A percentile compares a stretch with the other conserved stretches of the same genome.
Evolutionary conservation across 345 rosid genomes (phyloP).

Genomic region (Corchorus olitorius): DNA sequence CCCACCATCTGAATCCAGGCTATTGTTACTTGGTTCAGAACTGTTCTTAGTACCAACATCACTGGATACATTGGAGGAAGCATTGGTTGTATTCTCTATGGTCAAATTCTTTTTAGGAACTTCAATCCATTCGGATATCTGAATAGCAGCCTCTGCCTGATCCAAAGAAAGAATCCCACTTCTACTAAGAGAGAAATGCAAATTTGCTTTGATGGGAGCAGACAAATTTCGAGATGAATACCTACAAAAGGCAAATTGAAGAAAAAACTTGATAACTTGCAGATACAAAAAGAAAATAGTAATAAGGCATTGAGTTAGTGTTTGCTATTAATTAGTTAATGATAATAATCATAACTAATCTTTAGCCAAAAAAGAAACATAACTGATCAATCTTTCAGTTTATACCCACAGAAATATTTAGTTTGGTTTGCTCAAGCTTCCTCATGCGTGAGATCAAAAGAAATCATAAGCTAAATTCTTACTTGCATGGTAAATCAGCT

Average conservation of each 20-base stretch:
- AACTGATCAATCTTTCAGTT: not conserved
- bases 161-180: constrained; percentile 89
- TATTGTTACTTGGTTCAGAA: constrained; percentile 56
- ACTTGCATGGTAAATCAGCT: not conserved
- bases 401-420: not conserved
- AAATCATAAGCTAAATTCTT: not conserved
- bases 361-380: not conserved
- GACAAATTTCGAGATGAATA: constrained; percentile 90
- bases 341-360: not conserved
- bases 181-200: constrained; percentile 94
- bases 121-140: constrained; percentile 97
- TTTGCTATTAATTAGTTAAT: not conserved
- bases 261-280: constrained; percentile 9
- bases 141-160: constrained; percentile 91
- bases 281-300: not conserved
- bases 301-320: not conserved
- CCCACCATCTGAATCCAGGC: constrained; percentile 48
- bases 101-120: constrained; percentile 81
- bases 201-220: constrained; percentile 85
- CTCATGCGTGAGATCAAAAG: not conserved
- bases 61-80: constrained; percentile 54
- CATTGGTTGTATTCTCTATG: constrained; percentile 57
- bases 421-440: not conserved
- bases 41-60: constrained; percentile 49
- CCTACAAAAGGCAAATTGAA: constrained; percentile 40